These are phyloP conservation scores for Russula earlei DNA, from an alignment of 768 basidiomycete species.

Conservation along the genomic window DNA sequence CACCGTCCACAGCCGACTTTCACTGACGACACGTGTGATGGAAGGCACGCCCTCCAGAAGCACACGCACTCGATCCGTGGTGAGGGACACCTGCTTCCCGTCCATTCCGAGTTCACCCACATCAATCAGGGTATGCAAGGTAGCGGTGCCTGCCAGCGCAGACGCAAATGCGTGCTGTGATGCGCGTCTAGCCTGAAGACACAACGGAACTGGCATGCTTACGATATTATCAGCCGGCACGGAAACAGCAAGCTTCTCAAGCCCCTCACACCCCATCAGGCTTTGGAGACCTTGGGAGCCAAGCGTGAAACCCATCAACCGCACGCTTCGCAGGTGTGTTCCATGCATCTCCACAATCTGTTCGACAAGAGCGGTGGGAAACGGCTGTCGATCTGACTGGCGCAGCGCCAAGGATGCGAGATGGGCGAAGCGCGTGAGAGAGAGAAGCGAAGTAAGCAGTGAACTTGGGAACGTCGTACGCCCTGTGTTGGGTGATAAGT, in stretches of 20 bases:
- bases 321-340: constrained; percentile 7
- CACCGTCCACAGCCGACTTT: constrained; percentile 20
- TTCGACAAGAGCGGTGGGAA: constrained; percentile 5
- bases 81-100: constrained; percentile 12
- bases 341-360: constrained; percentile 17
- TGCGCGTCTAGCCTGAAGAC: background rate
- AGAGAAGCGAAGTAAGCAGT: constrained; percentile 7
- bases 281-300: background rate
- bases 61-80: constrained; percentile 14
- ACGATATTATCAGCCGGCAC: constrained; percentile 13
- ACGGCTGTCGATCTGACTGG: constrained; percentile 7
- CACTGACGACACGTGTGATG: constrained; percentile 16
- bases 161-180: constrained; percentile 9
- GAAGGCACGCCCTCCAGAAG: constrained; percentile 15
- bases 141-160: constrained; percentile 6
- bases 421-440: constrained; percentile 15
- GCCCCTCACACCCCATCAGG: constrained; percentile 14
- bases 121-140: constrained; percentile 16
- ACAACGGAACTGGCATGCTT: constrained; percentile 6
- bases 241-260: constrained; percentile 18
- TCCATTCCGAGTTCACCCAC: constrained; percentile 7
- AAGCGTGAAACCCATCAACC: constrained; percentile 9
- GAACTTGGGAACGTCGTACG: background rate
- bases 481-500: constrained; percentile 19
- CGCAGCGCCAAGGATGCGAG: constrained; percentile 16